Evolutionary conservation across 768 basidiomycete species (phyloP), one percentile per base, ranked within the genome.

Genomic region (Atractiella rhizophila): DNA sequence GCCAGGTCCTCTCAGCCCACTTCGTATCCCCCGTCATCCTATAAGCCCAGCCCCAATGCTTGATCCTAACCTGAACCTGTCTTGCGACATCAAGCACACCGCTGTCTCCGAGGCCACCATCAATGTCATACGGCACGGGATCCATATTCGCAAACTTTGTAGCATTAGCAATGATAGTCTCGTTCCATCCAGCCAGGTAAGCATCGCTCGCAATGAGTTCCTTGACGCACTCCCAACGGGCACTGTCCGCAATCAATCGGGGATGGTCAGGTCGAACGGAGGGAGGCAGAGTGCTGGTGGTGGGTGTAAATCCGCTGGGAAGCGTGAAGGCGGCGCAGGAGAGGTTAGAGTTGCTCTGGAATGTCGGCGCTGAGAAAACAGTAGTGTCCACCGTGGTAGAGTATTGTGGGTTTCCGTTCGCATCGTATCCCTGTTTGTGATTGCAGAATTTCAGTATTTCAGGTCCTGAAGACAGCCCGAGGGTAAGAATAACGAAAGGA

Each of bases 81-180:
- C 91, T 74, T 16, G 86, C 75, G 46, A 71, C 69, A 54, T 98
- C 91, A 23, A 98, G 66, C 26, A 96, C 82, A 54, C 91, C 91
- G 48, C 76, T 83, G 28, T 62, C 60, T 19, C 44, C 33, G 16
- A 64, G 54, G 47, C 68, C 69, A 20, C 78, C 75, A 53, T 98
- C 91, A 54, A 69, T 57, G 48, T 62, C 32, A 29, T 36, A 44
- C 10, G 27, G 28, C 26, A 80, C 75, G 29, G 75, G 70, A n/a
- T 66, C 63, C 19, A 68, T 59, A 38, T 59, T 54, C 55, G 65
- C 69, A 54, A 76, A 83, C n/a, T 64, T 60, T 0, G 78, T 69
- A 12, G 85, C 91, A 60, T 96, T 94, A 38, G 58, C 64, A 48
- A 94, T 77, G 56, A 96, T 94, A 34, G 80, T 76, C 19, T 66